phyloP scores from a whole-genome alignment of 208 protist genomes.

The Angomonas deanei region DNA sequence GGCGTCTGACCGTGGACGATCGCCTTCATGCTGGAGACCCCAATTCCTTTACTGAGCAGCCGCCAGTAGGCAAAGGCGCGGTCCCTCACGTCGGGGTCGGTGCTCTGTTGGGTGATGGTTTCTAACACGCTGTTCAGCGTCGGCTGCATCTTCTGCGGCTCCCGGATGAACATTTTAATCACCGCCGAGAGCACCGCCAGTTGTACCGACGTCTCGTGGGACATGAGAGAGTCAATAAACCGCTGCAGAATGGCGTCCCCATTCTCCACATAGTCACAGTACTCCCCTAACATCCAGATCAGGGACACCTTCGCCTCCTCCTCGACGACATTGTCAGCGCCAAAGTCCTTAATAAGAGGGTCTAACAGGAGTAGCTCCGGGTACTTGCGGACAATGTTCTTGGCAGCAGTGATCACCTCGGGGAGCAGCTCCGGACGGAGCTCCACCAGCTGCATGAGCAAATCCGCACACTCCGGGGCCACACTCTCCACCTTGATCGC shows the following conservation, averaged over 20 bases:
- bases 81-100: conserved; percentile 98
- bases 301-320: conserved; percentile 97
- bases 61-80: conserved; percentile 99
- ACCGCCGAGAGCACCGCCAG: conserved; percentile 93
- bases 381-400: conserved; percentile 83
- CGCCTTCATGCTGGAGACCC: conserved; percentile 91
- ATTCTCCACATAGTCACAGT: conserved; percentile 95
- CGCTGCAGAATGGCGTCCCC: conserved; percentile 91
- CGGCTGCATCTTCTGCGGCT: conserved; percentile 59
- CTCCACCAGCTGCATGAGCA: conserved; percentile 64
- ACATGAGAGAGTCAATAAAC: conserved; percentile 95
- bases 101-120: conserved; percentile 70
- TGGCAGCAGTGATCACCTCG: conserved; percentile 70
- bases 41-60: conserved; percentile 96
- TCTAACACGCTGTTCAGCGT: conserved; percentile 66
- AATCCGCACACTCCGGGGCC: conserved; percentile 90
- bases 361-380: conserved; percentile 71
- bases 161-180: conserved; percentile 98
- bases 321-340: conserved; percentile 90
- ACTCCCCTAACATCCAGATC: conserved; percentile 99
- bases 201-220: conserved; percentile 77
- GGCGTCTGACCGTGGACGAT: conserved; percentile 84
- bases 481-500: conserved; percentile 98
- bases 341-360: conserved; percentile 58
- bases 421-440: conserved; percentile 58